Evolutionary conservation across 2,329 filamentous ascomycete genomes (phyloP).

Genomic region (Arthrobotrys sphaeroides): DNA sequence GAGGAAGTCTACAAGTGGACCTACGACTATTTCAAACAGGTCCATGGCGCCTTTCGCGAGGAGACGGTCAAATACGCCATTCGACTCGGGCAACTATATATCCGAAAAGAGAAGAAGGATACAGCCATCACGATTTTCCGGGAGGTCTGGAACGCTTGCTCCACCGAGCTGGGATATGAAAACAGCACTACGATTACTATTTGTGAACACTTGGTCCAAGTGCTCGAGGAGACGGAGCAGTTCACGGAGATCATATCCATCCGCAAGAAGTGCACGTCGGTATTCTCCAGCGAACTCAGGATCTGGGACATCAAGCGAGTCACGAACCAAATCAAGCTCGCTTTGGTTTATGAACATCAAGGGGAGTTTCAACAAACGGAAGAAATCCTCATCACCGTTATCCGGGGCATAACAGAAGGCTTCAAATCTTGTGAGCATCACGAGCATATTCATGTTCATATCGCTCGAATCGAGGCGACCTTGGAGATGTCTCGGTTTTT

Average conservation of each 20-base stretch:
- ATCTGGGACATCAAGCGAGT: slow-evolving; percentile 35
- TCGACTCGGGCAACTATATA: slow-evolving; percentile 8
- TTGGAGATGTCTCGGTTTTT: slow-evolving; percentile 28
- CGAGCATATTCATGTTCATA: slow-evolving; percentile 24
- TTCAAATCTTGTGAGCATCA: slow-evolving; percentile 31
- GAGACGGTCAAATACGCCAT: slow-evolving; percentile 22
- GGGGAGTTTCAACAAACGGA: slow-evolving; percentile 12
- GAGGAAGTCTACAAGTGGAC: slow-evolving; percentile 41
- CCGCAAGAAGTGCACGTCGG: slow-evolving; percentile 16
- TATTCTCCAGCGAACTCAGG: slow-evolving; percentile 22
- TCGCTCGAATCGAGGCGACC: slow-evolving; percentile 27
- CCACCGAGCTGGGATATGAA: slow-evolving; percentile 1
- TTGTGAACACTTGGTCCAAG: slow-evolving; percentile 24
- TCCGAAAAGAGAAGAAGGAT: slow-evolving; percentile 26
- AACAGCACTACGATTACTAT: slow-evolving; percentile 9
- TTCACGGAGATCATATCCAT: slow-evolving; percentile 26
- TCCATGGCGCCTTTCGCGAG: slow-evolving; percentile 17
- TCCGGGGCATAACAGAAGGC: slow-evolving; percentile 21
- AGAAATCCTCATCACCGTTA: slow-evolving; percentile 18
- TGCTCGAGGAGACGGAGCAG: slow-evolving; percentile 30
- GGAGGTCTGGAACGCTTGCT: slow-evolving; percentile 14
- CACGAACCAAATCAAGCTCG: slow-evolving; percentile 12
- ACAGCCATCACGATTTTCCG: slow-evolving; percentile 11
- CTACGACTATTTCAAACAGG: slow-evolving; percentile 20
- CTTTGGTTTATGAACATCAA: slow-evolving; percentile 24